phyloP scores from a whole-genome alignment of 2,329 filamentous ascomycete genomes.

The Fulvia fulva region DNA sequence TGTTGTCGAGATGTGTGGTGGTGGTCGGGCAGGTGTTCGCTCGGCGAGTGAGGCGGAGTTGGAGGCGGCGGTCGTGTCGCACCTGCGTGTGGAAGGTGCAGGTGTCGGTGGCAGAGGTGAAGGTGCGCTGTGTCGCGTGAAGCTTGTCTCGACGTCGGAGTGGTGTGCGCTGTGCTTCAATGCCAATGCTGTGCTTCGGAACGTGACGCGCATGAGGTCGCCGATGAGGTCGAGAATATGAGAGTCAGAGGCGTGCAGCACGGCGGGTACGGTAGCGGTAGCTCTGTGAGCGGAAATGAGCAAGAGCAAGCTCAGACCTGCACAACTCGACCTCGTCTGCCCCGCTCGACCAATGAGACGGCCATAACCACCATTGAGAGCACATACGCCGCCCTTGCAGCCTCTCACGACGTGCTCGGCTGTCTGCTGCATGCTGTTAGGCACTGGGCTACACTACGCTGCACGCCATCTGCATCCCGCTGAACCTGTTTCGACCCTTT shows the following conservation, averaged over 20 bases:
- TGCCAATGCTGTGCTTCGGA: background rate
- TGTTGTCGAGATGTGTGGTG: background rate
- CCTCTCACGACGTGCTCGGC: background rate
- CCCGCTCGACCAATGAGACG: background rate
- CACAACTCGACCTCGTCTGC: background rate
- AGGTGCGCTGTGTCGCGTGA: background rate
- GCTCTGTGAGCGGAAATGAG: no score
- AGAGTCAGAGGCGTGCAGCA: background rate
- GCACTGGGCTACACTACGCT: background rate
- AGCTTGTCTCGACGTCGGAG: background rate
- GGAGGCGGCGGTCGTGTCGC: background rate
- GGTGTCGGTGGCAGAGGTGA: background rate
- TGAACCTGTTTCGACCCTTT: background rate
- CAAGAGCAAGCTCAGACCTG: no score
- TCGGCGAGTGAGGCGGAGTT: background rate
- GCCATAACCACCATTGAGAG: background rate
- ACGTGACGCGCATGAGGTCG: constrained; percentile 1
- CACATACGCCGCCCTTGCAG: background rate
- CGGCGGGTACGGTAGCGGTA: no score
- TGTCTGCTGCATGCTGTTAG: background rate
- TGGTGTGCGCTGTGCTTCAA: background rate
- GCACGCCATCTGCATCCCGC: background rate
- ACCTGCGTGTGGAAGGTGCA: background rate
- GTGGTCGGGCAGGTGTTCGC: background rate
- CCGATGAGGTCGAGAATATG: constrained; percentile 8